Evolutionary conservation across 805 yeast species (phyloP).

Genomic region (Cyberlindnera xishuangbannaensis): DNA sequence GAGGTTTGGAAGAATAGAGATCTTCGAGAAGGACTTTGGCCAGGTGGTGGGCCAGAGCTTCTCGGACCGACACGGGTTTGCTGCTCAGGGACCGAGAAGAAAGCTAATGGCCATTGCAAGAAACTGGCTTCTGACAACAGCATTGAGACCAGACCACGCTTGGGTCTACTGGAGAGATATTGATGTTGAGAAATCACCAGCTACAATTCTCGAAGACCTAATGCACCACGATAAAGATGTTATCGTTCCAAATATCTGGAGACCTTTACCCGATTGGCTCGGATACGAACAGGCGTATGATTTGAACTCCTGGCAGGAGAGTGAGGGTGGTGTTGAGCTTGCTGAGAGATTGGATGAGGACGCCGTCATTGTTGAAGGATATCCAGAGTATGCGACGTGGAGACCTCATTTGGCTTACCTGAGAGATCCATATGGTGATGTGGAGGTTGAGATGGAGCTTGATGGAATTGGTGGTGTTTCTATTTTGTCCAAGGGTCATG

Average conservation of each 20-base stretch:
- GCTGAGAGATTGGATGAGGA: conserved; percentile 82
- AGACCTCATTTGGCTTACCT: conserved; percentile 93
- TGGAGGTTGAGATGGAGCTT: conserved; percentile 84
- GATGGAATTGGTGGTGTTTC: conserved; percentile 99
- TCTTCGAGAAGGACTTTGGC: conserved; percentile 89
- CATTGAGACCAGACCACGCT: conserved; percentile 85
- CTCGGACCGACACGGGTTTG: conserved; percentile 90
- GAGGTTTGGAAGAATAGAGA: conserved; percentile 80
- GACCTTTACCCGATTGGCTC: conserved; percentile 82
- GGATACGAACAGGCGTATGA: conserved; percentile 84
- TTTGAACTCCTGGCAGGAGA: conserved; percentile 80
- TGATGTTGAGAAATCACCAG: conserved; percentile 88
- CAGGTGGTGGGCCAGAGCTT: conserved; percentile 91
- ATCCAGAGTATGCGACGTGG: conserved; percentile 97
- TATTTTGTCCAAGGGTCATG: conserved; percentile 78
- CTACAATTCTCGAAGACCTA: conserved; percentile 80
- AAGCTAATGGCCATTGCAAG: conserved; percentile 94
- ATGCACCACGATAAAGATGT: conserved; percentile 91
- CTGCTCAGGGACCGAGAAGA: conserved; percentile 92
- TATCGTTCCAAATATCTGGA: conserved; percentile 92
- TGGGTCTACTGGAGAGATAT: conserved; percentile 99
- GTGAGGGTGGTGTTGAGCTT: conserved; percentile 72
- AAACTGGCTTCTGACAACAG: conserved; percentile 86
- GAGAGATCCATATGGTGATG: conserved; percentile 92
- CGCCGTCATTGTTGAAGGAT: conserved; percentile 96